phyloP scores from a whole-genome alignment of 352 stramenopile species.

The Pythium dissimile region DNA sequence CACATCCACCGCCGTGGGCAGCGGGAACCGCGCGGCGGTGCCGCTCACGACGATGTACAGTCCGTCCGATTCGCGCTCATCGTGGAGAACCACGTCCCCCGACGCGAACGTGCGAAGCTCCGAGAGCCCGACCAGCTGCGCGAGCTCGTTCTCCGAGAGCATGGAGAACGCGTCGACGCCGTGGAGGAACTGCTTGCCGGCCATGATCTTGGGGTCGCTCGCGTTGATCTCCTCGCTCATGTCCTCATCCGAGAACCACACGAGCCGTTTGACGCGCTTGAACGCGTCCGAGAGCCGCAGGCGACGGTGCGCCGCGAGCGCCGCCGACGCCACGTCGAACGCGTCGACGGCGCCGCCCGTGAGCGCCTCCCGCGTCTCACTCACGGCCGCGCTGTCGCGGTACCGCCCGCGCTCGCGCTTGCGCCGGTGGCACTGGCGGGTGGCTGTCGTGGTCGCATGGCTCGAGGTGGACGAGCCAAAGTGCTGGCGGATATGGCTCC shows the following conservation, averaged over 20 bases:
- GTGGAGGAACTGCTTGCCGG: slow-evolving; percentile 50
- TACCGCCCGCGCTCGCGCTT: slow-evolving; percentile 1
- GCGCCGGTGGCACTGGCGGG: background rate
- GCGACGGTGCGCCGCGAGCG: slow-evolving; percentile 16
- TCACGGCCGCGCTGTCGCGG: slow-evolving; percentile 2
- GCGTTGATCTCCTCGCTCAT: slow-evolving; percentile 52
- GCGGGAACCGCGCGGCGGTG: slow-evolving; percentile 26
- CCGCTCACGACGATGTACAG: slow-evolving; percentile 54
- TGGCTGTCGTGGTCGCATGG: background rate
- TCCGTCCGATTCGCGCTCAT: slow-evolving; percentile 48
- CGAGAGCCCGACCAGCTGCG: slow-evolving; percentile 41
- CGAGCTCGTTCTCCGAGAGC: slow-evolving; percentile 52
- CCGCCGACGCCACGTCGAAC: slow-evolving; percentile 20
- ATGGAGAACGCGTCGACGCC: slow-evolving; percentile 54
- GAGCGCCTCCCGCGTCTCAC: slow-evolving; percentile 20
- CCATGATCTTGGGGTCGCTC: slow-evolving; percentile 44
- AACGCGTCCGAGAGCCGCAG: slow-evolving; percentile 26
- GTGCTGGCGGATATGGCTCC: slow-evolving; percentile 43
- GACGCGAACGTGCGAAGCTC: slow-evolving; percentile 36
- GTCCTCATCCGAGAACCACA: slow-evolving; percentile 48
- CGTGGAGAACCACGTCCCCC: slow-evolving; percentile 38
- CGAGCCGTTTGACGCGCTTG: slow-evolving; percentile 33
- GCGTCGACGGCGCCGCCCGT: slow-evolving; percentile 5
- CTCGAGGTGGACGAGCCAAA: slow-evolving; percentile 30
- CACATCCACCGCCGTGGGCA: background rate